Base-by-base conservation (phyloP, 179 eudicot genomes). In the Corrigiola litoralis region DNA sequence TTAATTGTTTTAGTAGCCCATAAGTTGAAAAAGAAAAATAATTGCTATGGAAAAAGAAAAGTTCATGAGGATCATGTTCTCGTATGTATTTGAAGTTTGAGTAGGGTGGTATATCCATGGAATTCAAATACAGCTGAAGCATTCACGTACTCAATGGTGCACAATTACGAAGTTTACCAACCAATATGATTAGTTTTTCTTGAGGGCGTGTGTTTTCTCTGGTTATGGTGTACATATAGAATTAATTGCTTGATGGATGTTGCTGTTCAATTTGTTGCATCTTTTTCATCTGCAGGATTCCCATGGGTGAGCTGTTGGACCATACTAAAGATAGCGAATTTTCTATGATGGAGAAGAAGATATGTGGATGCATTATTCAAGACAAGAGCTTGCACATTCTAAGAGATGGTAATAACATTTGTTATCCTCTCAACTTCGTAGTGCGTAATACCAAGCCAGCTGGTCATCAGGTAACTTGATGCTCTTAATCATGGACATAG, bases 401-500 rank as follows among this genome's bases (percentile, higher is more conserved):
- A 49, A 67, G 61, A 72, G 89, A 86, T 54, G 74, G 78, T 52
- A 82, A 75, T 59, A 65, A 50, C 42, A 37, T 84, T 13, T 72
- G 27, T 58, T 85, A 68, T 45, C 82, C 80, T 59, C 67, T 84
- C 54, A 78, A 77, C 67, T 79, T 80, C 57, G 55, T 92, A 74
- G 69, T 83, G 46, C 76, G 75, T 53, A 87, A 90, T 69, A 77
- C 85, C 50, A 87, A 72, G 73, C 97, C 98, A 21, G 69, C 81
- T 58, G 95, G 89, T 61, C 98, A 90, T 81, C 95, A 87, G 97
- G 98, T 87, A 75, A 9, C 58, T 5, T n/a, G 20, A 21, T 37
- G 24, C 67, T 58, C 44, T 51, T 31, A 23, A 33, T 44, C 57
- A 38, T 18, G 13, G 21, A 8, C 40, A 2, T 40, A 37, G 9